Base-by-base conservation (phyloP, 352 stramenopile genomes). In the Pelagophyceae sp. region DNA sequence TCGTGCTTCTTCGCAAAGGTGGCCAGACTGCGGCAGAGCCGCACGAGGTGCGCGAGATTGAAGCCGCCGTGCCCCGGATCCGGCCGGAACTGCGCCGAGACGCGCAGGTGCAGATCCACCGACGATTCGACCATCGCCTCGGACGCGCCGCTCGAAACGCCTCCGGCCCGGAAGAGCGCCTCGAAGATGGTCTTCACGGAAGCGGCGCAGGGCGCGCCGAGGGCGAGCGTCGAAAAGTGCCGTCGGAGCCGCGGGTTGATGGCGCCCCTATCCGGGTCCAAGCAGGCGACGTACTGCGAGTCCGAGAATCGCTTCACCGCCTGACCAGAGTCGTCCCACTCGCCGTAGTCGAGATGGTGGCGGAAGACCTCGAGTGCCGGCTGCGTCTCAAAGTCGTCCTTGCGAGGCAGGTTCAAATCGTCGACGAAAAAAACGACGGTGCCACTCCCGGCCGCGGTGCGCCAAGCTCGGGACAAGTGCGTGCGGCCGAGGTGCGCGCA, bases 341-440 rank as follows among this genome's bases (percentile, higher is more conserved):
- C 89, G 32, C 82, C 85, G 81, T 97, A 97, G 76, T 98, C 93
- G 82, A 98, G 95, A 72, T 96, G 90, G 76, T 98, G 93, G 0
- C 93, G 87, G 32, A 97, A 76, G 32, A 97, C 79, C 25, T 90
- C 95, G 35, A 97, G 95, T 11, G 92, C 89, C 51, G 88, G 93
- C 81, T 97, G 93, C 0, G 92, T 97, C 81, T 96, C 94, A 82
- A 96, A 97, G 38, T 85, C 84, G 82, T 97, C 92, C 15, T 95
- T 87, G 76, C 96, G 67, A 23, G 93, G 93, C 38, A 98, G 80
- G 77, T 97, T 97, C 32, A 98, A 61, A 82, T 98, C 93, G 80
- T 98, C 93, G 83, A 97, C 90, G 77, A 98, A 98, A 76, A 95
- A 97, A 58, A 97, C 92, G 25, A 97, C 84, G n/a, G n/a, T n/a